Conservation (phyloP, 192 early-diverging fungal species). For the Backusella australiensis region DNA sequence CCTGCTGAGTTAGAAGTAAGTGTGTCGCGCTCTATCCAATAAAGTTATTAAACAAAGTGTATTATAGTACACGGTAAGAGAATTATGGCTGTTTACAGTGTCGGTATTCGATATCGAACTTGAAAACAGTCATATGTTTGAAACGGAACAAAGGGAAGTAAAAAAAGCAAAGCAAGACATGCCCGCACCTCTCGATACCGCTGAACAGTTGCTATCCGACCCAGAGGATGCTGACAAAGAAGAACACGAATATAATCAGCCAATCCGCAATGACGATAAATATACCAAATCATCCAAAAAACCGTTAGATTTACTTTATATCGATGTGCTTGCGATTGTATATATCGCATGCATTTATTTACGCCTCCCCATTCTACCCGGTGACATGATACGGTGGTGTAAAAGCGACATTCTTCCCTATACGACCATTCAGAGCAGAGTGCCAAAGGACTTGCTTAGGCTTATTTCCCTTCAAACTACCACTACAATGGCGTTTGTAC, state of each 20-base stretch:
- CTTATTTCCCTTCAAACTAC: neutral
- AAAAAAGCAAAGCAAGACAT: neutral
- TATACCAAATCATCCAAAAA: too few relatives aligned
- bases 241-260: too few relatives aligned
- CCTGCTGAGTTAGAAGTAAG: conserved; percentile 35
- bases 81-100: conserved; percentile 36
- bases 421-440: neutral
- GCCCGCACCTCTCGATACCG: neutral
- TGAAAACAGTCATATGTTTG: neutral
- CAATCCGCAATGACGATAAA: too few relatives aligned
- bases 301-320: neutral
- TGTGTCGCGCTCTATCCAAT: too few relatives aligned
- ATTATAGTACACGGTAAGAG: conserved; percentile 22
- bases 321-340: conserved; percentile 5
- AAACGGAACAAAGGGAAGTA: neutral
- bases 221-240: neutral
- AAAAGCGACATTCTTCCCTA: conserved; percentile 17
- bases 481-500: neutral
- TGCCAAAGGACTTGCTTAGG: neutral
- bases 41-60: neutral
- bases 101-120: conserved; percentile 2
- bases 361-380: conserved; percentile 20
- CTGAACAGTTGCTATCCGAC: neutral
- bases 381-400: conserved; percentile 28
- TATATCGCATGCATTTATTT: conserved; percentile 26